Base-by-base conservation (phyloP, 1,284 basidiomycete genomes). In the Singerocomus inundabilis region DNA sequence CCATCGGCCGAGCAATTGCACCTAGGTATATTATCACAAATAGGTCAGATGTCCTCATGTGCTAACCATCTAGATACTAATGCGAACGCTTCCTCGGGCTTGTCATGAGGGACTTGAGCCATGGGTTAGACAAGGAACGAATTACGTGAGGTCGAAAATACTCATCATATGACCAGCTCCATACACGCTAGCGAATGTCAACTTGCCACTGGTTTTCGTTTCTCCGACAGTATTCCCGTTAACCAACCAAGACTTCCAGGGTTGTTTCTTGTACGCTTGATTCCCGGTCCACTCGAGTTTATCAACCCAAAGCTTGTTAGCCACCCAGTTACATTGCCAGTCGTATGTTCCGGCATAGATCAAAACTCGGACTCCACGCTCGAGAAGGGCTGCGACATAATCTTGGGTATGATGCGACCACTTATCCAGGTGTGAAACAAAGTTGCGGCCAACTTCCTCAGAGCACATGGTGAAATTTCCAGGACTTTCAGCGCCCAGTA, bases 301-400 rank as follows among this genome's bases (percentile, higher is more conserved):
- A 51, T 89, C 81, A 31, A 86, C 79, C 88, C 87, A 91, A 40
- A 81, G 69, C 61, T 80, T 79, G 65, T 91, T 91, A 24, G 82
- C 81, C 37, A 87, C 74, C 81, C 85, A 88, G 64, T 90, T 90
- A 67, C 86, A 91, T 62, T 87, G 82, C 79, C 82, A 88, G 64
- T 90, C 88, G 57, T 82, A 85, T 31, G 84, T 87, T n/a, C 88
- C 87, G 6, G 84, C 84, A 56, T 90, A 89, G 52, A 91, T 83
- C 44, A 93, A 72, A 25, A 91, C 71, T 18, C 81, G 75, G 34
- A 93, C 68, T 6, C 84, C 85, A 28, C 88, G 77, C 60, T 92
- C 88, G 24, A 93, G 75, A 28, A 93, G 76, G 6, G 75, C 79
- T 0, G 84, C 72, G 46, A 91, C 81, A 67, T 91, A 87, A 66